Base-by-base conservation (phyloP, 805 yeast species). In the Saccharomycopsis schoenii region DNA sequence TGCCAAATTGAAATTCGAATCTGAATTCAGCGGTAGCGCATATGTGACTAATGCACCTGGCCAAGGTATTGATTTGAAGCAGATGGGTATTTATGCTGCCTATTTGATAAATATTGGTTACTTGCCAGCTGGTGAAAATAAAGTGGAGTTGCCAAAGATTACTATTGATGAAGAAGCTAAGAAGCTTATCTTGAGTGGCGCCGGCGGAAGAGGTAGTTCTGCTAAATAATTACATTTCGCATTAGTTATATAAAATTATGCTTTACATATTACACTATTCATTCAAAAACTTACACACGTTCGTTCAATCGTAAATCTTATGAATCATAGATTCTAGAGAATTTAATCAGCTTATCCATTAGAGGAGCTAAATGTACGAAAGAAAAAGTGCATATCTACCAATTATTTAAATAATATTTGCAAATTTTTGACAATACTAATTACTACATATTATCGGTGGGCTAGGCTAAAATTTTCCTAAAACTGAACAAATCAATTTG, bases 51-150 rank as follows among this genome's bases (percentile, higher is more conserved):
- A 54, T 29, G 57, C 50, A 14, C 78, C 73, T 56, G 97, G 97
- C 10, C 79, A 75, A 58, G 97, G 97, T 57, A 86, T 91, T n/a
- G 83, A 83, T 61, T 71, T 73, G 25, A 76, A 77, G 36, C 86
- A 83, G 66, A 75, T 90, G 75, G 91, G 92, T 29, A 74, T 83
- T 59, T 94, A 93, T 72, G 80, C 93, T 65, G 77, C 94, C 21
- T 94, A 91, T 74, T 80, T 94, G 72, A 80, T 83, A 62, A 83
- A 84, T 67, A 84, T 86, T 67, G 96, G 96, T 0, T 94, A 87
- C 75, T 77, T 94, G 69, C 87, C 88, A 41, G 24, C 17, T 24
- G 56, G 60, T 15, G 67, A 78, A 1, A 68, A 67, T 1, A 58
- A 66, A 12, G 85, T 83, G 11, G 68, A 66, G 50, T 62, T 73